Base-by-base conservation (phyloP, 1,284 basidiomycete species). In the Ceratobasidium sp. region DNA sequence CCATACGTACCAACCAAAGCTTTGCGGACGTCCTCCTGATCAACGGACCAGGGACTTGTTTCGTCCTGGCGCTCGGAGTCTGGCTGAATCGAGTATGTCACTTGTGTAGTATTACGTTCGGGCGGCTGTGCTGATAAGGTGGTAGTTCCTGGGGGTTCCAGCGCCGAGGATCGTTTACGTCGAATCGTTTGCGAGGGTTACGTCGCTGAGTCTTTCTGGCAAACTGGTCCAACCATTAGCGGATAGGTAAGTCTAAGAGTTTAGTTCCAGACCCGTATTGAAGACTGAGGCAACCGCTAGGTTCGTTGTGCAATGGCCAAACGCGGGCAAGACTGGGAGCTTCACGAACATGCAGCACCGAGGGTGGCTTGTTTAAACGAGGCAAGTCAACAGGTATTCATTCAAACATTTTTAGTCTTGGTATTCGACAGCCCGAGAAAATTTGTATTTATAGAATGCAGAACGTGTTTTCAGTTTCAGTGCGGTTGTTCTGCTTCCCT, bases 1-100 rank as follows among this genome's bases (percentile, higher is more conserved):
- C 90, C 4, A 75, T 88, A 4, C 47, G 87, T 33, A 76, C 78
- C 44, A 60, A 47, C 78, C 80, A 15, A 75, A 79, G 19, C 82
- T 91, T 90, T 79, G 89, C 91, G 15, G 95, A 98, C 76, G 85
- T 96, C 29, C 84, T 99, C 31, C 83, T 99, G 67, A 83, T 99
- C 54, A 99, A 99, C 82, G 98, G 98, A 6, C 98, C 98, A 0
- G 98, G 97, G 9, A 99, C 97, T 2, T 97, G 95, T 80, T 90
- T 97, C 44, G 86, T 93, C 1, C 86, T 99, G 19, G 94, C 92
- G 67, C 76, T 89, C 6, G 90, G 93, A 0, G 87, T 90, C 15
- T 93, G 92, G 80, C 78, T 95, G 31, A 91, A 93, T 76, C 88
- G 90, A 81, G 97, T 96, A 79, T 80, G 92, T 84, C 9, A 27